Evolutionary conservation across 2,329 filamentous ascomycete species (phyloP).

Genomic region (Colletotrichum sp.): DNA sequence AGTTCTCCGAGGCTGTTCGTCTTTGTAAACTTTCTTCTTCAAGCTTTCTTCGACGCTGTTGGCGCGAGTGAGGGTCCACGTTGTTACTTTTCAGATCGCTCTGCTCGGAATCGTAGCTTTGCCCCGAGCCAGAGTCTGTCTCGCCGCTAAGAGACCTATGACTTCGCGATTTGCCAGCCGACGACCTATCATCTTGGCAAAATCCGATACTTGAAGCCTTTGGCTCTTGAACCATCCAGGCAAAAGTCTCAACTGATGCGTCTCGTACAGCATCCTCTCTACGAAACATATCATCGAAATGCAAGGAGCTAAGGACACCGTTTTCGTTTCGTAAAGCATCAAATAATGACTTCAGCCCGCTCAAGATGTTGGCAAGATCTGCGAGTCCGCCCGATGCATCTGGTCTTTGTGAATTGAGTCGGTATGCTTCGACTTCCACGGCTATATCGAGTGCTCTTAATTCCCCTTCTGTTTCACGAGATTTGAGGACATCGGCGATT

Average conservation of each 20-base stretch:
- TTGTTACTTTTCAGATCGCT: neutral
- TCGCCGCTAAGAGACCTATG: fast-evolving
- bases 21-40: neutral
- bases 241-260: neutral
- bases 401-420: neutral
- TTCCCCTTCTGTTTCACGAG: fast-evolving
- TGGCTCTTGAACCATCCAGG: neutral
- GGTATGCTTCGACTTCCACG: neutral
- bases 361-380: neutral
- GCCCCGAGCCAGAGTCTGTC: fast-evolving
- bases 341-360: fast-evolving
- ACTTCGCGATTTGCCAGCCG: neutral
- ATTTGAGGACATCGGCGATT: fast-evolving
- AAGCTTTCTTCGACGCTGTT: neutral
- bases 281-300: neutral
- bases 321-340: neutral
- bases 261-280: neutral
- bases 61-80: neutral
- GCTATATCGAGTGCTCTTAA: neutral
- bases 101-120: neutral
- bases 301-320: fast-evolving
- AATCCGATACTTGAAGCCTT: no score
- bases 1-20: neutral
- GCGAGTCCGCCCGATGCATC: neutral
- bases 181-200: neutral